Percentiles rank a stretch among this genome's conserved stretches.
These are phyloP conservation scores for Solanum ahanhuiri DNA, from an alignment of 257 asterid species.

Conservation along the genomic window DNA sequence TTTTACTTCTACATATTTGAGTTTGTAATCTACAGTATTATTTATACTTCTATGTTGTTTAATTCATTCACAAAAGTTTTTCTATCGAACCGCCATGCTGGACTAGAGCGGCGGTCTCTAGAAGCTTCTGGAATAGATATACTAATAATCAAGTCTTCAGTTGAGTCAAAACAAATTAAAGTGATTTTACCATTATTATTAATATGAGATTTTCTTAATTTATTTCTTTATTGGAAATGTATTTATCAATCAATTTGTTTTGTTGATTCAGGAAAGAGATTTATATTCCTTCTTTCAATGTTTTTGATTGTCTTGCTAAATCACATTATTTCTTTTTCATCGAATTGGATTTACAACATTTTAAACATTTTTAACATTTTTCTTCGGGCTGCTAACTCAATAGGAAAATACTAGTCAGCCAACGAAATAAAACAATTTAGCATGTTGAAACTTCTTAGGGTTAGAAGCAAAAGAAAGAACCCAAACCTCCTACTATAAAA, in stretches of 20 bases:
- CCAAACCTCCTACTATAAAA: neutral
- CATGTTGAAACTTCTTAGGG: neutral
- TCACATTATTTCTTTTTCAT: neutral
- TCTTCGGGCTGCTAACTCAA: no score
- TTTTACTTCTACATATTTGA: neutral
- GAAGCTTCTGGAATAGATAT: no score
- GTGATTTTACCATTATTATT: neutral
- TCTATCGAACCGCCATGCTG: no score
- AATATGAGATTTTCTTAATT: neutral
- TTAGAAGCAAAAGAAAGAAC: no score
- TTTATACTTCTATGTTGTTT: neutral
- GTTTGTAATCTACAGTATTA: neutral
- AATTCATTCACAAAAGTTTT: neutral
- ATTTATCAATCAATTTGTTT: neutral
- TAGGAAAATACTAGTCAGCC: no score
- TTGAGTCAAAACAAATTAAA: neutral
- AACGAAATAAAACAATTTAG: neutral
- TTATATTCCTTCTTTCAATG: neutral
- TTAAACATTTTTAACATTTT: no score
- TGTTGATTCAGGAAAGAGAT: neutral
- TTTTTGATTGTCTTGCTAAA: neutral
- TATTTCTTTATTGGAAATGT: neutral
- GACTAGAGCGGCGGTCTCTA: neutral
- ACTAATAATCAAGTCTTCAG: no score
- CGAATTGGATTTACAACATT: neutral